A percentile compares a stretch with the other conserved stretches of the same genome.
Evolutionary conservation across 768 basidiomycete genomes (phyloP).

Genomic region (Coprinopsis sp.): DNA sequence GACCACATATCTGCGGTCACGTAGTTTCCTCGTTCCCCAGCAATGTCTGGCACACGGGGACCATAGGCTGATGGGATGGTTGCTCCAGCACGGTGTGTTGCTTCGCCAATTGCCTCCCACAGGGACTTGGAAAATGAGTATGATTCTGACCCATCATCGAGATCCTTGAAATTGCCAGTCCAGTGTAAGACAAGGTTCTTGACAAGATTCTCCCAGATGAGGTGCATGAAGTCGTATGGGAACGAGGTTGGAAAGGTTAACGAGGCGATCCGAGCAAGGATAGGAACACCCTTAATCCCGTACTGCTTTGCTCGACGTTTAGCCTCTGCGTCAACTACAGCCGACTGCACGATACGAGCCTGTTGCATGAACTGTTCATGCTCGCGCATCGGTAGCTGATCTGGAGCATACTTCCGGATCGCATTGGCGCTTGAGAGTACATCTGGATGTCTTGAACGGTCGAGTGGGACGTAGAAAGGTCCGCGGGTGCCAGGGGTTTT

Average conservation of each 20-base stretch:
- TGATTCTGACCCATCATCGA: slow-evolving; percentile 24
- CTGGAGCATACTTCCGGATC: slow-evolving; percentile 19
- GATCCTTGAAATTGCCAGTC: slow-evolving; percentile 27
- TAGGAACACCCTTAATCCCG: slow-evolving; percentile 31
- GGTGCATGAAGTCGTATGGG: slow-evolving; percentile 49
- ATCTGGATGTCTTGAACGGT: slow-evolving; percentile 20
- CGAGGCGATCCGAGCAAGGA: slow-evolving; percentile 26
- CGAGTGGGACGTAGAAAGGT: slow-evolving; percentile 24
- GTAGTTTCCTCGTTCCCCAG: not conserved
- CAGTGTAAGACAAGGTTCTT: slow-evolving; percentile 36
- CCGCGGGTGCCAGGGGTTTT: slow-evolving; percentile 11
- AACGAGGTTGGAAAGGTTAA: slow-evolving; percentile 35
- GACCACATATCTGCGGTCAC: slow-evolving; percentile 14
- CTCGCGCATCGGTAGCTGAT: slow-evolving; percentile 28
- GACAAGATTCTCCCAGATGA: slow-evolving; percentile 41
- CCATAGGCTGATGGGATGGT: slow-evolving; percentile 38
- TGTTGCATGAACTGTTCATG: slow-evolving; percentile 26
- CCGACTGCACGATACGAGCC: slow-evolving; percentile 20
- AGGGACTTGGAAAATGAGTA: slow-evolving; percentile 26
- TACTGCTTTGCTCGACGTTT: slow-evolving; percentile 22
- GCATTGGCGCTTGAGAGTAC: not conserved
- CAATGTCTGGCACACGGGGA: slow-evolving; percentile 24
- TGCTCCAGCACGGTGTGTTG: slow-evolving; percentile 24
- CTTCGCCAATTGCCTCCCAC: slow-evolving; percentile 38
- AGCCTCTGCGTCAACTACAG: slow-evolving; percentile 14